These are phyloP conservation scores for Lyophyllum atratum DNA, from an alignment of 768 basidiomycete genomes.

Conservation along the genomic window DNA sequence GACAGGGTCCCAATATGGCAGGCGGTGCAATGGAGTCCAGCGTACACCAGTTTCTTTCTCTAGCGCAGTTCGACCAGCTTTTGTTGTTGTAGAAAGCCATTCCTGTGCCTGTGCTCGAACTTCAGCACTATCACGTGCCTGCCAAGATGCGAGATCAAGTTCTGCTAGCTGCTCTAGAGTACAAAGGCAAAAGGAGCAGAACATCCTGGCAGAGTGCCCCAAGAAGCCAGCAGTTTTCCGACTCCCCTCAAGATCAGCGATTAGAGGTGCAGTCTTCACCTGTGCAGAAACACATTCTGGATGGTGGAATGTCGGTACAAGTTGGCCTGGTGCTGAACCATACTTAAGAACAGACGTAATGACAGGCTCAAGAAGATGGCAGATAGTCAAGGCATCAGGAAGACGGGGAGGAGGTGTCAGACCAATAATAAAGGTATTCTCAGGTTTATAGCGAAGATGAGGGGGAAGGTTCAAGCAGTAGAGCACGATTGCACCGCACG, in stretches of 20 bases:
- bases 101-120: constrained; percentile 16
- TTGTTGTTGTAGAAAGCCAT: constrained; percentile 9
- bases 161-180: constrained; percentile 15
- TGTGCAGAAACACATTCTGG: too few relatives aligned
- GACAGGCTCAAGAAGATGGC: constrained; percentile 24
- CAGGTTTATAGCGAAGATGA: too few relatives aligned
- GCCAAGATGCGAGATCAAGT: constrained; percentile 5
- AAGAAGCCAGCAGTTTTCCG: too few relatives aligned
- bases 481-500: constrained; percentile 28
- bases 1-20: too few relatives aligned
- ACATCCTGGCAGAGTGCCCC: constrained; percentile 1
- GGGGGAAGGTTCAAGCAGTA: too few relatives aligned
- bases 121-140: not conserved
- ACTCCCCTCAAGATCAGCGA: too few relatives aligned
- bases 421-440: constrained; percentile 30
- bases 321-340: constrained; percentile 12
- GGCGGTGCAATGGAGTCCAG: constrained; percentile 25
- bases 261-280: too few relatives aligned
- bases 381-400: constrained; percentile 25
- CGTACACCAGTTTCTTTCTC: constrained; percentile 23
- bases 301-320: too few relatives aligned
- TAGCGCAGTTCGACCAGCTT: constrained; percentile 7
- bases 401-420: constrained; percentile 34
- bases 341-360: constrained; percentile 12
- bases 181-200: constrained; percentile 21